Evolutionary conservation across 176 grass and related monocot genomes (phyloP), one percentile per base, ranked within the genome.

Genomic region (Guadua angustifolia): DNA sequence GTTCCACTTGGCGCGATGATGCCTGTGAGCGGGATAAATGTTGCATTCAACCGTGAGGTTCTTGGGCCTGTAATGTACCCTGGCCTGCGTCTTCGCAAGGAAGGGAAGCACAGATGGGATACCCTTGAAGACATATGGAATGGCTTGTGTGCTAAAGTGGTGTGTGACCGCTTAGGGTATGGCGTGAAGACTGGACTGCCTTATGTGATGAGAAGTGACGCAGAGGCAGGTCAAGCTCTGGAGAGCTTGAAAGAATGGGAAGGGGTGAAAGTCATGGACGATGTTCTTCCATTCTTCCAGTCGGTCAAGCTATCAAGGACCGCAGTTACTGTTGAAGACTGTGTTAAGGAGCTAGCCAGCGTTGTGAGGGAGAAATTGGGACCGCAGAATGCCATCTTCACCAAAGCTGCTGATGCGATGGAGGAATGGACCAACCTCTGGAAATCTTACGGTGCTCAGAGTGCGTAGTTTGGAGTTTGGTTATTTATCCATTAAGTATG

Each of bases 181-280:
- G 93, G 93, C 0, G 52, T 95, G 64, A 99, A 99, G 88, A 99
- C 74, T 19, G 96, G 96, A 9, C 90, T 99, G 64, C 96, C 96
- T 49, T 99, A 95, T 68, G 93, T 99, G n/a, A 79, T 59, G 63
- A 94, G 96, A 84, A 87, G 75, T 71, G 93, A 93, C 55, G 90
- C 79, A 1, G 91, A 93, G 49, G 75, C 78, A 69, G 75, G 83
- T 25, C 90, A 86, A 56, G 91, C 93, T 21, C 63, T 94, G 58
- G 96, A 95, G 71, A 95, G 96, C 59, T 83, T 95, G 70, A 99
- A 92, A 87, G 93, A 95, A 53, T 90, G 87, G 71, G 96, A 95
- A 58, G 90, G 94, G 44, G 89, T 95, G 43, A 95, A 90, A 43
- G n/a, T 99, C 51, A 91, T 99, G 93, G 96, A 99, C 17, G 84